These are phyloP conservation scores for Arthrobotrys musiformis DNA, from an alignment of 2,329 filamentous ascomycete genomes.

Conservation along the genomic window DNA sequence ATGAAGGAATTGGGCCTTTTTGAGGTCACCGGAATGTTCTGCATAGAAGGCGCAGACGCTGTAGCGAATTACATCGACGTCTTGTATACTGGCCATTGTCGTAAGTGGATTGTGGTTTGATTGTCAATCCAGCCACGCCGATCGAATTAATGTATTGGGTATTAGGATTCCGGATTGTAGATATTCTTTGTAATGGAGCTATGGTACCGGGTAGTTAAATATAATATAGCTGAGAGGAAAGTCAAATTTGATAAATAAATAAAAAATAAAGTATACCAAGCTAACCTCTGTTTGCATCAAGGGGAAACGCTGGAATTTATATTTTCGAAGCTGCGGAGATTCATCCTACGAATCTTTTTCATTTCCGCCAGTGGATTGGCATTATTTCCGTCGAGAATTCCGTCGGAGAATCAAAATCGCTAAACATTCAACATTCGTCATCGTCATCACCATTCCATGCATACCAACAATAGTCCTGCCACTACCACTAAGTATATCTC, in stretches of 20 bases:
- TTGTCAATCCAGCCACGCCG: too few species aligned
- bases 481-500: not conserved
- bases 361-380: not conserved
- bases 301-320: not conserved
- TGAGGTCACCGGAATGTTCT: conserved; percentile 10
- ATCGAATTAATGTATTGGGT: not conserved
- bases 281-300: too few species aligned
- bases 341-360: not conserved
- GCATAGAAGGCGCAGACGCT: conserved; percentile 28
- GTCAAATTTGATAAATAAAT: too few species aligned
- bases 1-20: conserved; percentile 10
- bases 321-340: not conserved
- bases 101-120: not conserved
- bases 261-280: too few species aligned
- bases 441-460: not conserved
- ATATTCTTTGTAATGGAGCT: too few species aligned
- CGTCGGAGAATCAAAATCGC: not conserved
- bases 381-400: not conserved
- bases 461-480: not conserved
- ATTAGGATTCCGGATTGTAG: too few species aligned
- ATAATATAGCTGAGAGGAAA: too few species aligned
- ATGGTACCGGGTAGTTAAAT: too few species aligned
- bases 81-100: conserved; percentile 16
- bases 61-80: not conserved
- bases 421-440: not conserved